Percentiles rank a stretch among this genome's conserved stretches.
phyloP scores from a whole-genome alignment of 2,329 filamentous ascomycete species.

The Phialemoniopsis sp. region DNA sequence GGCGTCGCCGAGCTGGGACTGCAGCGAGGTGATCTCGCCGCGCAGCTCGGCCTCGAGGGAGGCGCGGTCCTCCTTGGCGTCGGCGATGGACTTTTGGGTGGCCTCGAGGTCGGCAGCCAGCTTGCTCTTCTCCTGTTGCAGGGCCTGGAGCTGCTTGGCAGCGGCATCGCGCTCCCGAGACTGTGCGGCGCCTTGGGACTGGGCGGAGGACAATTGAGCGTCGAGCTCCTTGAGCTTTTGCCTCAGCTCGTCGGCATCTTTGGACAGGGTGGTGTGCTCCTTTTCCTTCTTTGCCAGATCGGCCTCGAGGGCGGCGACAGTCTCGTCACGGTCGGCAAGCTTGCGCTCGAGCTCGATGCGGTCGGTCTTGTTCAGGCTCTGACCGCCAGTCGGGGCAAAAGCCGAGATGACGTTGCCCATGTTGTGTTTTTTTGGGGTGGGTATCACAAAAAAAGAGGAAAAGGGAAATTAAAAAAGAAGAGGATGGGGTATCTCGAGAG shows the following conservation, averaged over 20 bases:
- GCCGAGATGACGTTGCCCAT: slow-evolving; percentile 37
- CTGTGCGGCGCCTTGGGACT: too few relatives aligned
- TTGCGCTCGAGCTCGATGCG: slow-evolving; percentile 28
- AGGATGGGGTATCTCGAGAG: too few relatives aligned
- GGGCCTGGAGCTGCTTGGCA: slow-evolving; percentile 5
- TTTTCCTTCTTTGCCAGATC: slow-evolving; percentile 32
- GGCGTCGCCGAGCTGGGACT: slow-evolving; percentile 27
- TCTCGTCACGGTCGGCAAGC: slow-evolving; percentile 31
- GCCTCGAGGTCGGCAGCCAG: slow-evolving; percentile 24
- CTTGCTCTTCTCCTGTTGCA: slow-evolving; percentile 21
- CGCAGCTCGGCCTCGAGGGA: slow-evolving; percentile 23
- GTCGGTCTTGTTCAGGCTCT: slow-evolving; percentile 24
- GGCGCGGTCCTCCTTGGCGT: slow-evolving; percentile 26
- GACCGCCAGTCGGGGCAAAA: slow-evolving; percentile 27
- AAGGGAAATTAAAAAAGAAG: background rate
- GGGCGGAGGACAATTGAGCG: slow-evolving; percentile 2
- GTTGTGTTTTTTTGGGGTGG: too few relatives aligned
- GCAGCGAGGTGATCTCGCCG: slow-evolving; percentile 22
- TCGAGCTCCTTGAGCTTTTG: slow-evolving; percentile 28
- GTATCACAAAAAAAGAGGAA: slow-evolving; percentile 1
- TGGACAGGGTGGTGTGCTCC: slow-evolving; percentile 23
- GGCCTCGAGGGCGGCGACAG: slow-evolving; percentile 23
- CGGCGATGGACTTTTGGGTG: slow-evolving; percentile 25
- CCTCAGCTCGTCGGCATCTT: slow-evolving; percentile 31
- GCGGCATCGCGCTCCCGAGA: too few relatives aligned